Conservation (phyloP, 495 filamentous ascomycete genomes). For the Penicillium argentinense region DNA sequence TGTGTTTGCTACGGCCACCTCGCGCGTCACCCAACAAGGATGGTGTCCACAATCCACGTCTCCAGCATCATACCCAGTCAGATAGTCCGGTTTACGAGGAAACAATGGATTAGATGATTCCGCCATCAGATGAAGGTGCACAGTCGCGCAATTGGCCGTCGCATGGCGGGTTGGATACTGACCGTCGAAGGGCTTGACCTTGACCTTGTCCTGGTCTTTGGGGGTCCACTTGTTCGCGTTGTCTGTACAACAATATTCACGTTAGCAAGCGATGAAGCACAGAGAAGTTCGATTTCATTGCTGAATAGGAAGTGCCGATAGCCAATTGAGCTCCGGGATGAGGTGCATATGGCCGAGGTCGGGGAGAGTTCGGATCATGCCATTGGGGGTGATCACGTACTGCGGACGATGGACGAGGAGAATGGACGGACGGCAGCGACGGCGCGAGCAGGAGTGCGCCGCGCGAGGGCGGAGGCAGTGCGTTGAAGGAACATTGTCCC, state of each 20-base stretch:
- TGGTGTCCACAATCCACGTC: conserved; percentile 14
- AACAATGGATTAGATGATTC: background rate
- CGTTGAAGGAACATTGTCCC: conserved; percentile 81
- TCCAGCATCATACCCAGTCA: conserved; percentile 7
- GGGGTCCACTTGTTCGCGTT: conserved; percentile 37
- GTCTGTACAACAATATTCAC: conserved; percentile 26
- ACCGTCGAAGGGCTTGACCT: conserved; percentile 49
- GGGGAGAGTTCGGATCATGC: conserved; percentile 26
- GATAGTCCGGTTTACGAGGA: conserved; percentile 3
- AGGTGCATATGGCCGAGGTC: conserved; percentile 14
- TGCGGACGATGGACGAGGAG: conserved; percentile 48
- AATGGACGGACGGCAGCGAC: conserved; percentile 47
- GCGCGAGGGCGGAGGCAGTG: conserved; percentile 68
- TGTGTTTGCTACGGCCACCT: background rate
- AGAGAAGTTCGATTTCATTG: background rate
- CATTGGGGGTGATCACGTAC: conserved; percentile 40
- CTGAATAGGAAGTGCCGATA: background rate
- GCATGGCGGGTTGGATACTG: conserved; percentile 19
- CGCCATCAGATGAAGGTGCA: background rate
- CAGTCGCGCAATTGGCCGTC: conserved; percentile 13
- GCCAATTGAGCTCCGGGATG: conserved; percentile 22
- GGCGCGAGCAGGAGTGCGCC: conserved; percentile 65
- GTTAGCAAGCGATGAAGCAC: conserved; percentile 26
- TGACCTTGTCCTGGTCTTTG: conserved; percentile 41
- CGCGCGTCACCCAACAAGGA: background rate